A percentile compares a stretch with the other conserved stretches of the same genome.
These are phyloP conservation scores for Kodamaea alishanica DNA, from an alignment of 1,139 yeast species.

Conservation along the genomic window DNA sequence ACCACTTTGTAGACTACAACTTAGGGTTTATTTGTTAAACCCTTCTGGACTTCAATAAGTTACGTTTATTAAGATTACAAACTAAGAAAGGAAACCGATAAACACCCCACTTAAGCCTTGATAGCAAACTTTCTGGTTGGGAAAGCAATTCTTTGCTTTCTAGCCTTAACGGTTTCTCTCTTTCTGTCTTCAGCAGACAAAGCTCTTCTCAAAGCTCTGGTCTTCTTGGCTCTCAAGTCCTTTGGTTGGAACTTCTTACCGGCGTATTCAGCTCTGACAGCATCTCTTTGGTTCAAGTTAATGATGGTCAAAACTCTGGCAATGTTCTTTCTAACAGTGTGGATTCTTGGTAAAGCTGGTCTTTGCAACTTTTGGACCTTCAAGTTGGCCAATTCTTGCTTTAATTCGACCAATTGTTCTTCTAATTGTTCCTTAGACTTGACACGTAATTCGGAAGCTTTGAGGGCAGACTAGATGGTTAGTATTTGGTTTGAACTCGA, in stretches of 20 bases:
- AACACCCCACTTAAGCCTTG: conserved; percentile 69
- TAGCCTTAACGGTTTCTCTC: conserved; percentile 80
- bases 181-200: conserved; percentile 84
- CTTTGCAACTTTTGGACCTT: conserved; percentile 93
- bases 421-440: conserved; percentile 97
- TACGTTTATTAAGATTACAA: conserved; percentile 9
- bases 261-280: conserved; percentile 91
- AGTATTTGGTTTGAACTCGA: conserved; percentile 14
- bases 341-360: conserved; percentile 92
- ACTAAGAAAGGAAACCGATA: conserved; percentile 5
- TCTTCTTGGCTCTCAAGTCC: conserved; percentile 98
- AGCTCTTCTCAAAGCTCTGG: conserved; percentile 99
- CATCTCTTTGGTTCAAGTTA: conserved; percentile 95
- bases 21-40: too few species aligned
- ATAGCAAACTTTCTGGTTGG: conserved; percentile 98
- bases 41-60: conserved; percentile 2
- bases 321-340: conserved; percentile 96
- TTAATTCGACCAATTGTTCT: conserved; percentile 89
- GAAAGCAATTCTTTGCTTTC: conserved; percentile 91
- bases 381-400: conserved; percentile 94
- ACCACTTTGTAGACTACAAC: too few species aligned
- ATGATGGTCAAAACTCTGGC: conserved; percentile 97
- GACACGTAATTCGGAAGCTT: conserved; percentile 95
- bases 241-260: conserved; percentile 98
- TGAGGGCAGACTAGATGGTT: conserved; percentile 73